These are phyloP conservation scores for Reticulascus tulasneorum DNA, from an alignment of 2,329 filamentous ascomycete genomes.

Conservation along the genomic window DNA sequence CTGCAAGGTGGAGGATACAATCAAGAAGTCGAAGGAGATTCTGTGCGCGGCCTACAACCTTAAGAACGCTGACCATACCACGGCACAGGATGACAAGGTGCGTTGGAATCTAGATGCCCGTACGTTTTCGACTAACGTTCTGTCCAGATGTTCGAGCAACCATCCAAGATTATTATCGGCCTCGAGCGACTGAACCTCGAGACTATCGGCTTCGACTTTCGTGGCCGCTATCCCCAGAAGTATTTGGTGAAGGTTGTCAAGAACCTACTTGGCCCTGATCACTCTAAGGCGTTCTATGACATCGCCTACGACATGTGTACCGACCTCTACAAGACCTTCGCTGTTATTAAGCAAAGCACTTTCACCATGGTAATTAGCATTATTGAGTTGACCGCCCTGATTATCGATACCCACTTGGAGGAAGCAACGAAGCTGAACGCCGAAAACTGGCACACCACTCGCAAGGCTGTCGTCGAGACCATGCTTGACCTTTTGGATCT, in stretches of 20 bases:
- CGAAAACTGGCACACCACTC: slow-evolving; percentile 41
- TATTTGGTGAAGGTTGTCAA: slow-evolving; percentile 76
- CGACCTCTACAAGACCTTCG: slow-evolving; percentile 90
- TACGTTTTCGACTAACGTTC: not conserved
- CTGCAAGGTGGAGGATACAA: slow-evolving; percentile 96
- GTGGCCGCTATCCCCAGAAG: slow-evolving; percentile 82
- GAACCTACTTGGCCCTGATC: slow-evolving; percentile 42
- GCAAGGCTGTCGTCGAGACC: slow-evolving; percentile 63
- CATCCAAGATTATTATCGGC: slow-evolving; percentile 78
- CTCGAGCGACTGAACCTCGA: slow-evolving; percentile 92
- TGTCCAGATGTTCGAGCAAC: slow-evolving; percentile 69
- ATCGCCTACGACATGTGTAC: slow-evolving; percentile 78
- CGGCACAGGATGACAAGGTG: slow-evolving; percentile 77
- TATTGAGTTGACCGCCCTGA: slow-evolving; percentile 72
- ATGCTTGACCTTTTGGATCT: slow-evolving; percentile 88
- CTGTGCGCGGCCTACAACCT: slow-evolving; percentile 86
- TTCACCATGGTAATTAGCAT: slow-evolving; percentile 81
- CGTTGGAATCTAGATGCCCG: slow-evolving; percentile 17
- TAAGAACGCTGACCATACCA: slow-evolving; percentile 65
- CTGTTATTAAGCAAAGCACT: slow-evolving; percentile 83
- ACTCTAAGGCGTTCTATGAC: slow-evolving; percentile 55
- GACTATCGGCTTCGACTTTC: slow-evolving; percentile 89
- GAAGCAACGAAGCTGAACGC: slow-evolving; percentile 45
- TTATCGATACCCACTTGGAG: slow-evolving; percentile 55
- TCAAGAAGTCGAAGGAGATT: slow-evolving; percentile 94